Evolutionary conservation across 176 grass and related monocot genomes (phyloP), one percentile per base, ranked within the genome.

Genomic region (Ampelocalamus luodianensis): DNA sequence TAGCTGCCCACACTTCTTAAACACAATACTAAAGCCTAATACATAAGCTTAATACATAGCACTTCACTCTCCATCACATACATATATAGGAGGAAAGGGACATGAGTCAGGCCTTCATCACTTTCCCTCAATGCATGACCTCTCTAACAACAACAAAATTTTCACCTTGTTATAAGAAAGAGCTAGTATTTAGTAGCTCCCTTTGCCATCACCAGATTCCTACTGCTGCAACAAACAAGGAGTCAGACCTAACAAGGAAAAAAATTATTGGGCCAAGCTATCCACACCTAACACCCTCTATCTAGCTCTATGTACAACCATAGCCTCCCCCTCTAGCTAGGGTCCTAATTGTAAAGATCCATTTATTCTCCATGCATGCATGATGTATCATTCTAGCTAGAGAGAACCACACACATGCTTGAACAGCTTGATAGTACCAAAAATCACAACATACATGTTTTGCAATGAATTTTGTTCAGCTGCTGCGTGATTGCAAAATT

Each of bases 201-300:
- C 61, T 78, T 90, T 67, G 66, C 61, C 48, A 79, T 82, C 75
- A 55, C 65, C 34, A 76, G 50, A 90, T 83, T 87, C 80, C 60
- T 69, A 38, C 70, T 64, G 18, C 80, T 51, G 65, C 79, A 79
- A 49, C 79, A 68, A 83, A 87, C 58, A 87, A 86, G 84, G 84
- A 83, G 83, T 68, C 80, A 37, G 61, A 87, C 89, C 89, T 90
- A 90, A 90, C 85, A 80, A 84, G 15, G 54, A 83, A 86, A 83
- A 68, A 68, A 83, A 53, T 82, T 68, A 83, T 87, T 79, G 85
- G 75, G 65, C 38, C 79, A 90, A 78, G 73, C 79, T 78, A 87
- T 74, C 79, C 49, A 34, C 84, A 87, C 84, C 84, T 51, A 90
- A 87, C 89, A 79, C 84, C 79, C 84, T 89, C 48, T 82, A 20